Evolutionary conservation across 495 filamentous ascomycete species (phyloP).

Genomic region (Penicillium desertorum): DNA sequence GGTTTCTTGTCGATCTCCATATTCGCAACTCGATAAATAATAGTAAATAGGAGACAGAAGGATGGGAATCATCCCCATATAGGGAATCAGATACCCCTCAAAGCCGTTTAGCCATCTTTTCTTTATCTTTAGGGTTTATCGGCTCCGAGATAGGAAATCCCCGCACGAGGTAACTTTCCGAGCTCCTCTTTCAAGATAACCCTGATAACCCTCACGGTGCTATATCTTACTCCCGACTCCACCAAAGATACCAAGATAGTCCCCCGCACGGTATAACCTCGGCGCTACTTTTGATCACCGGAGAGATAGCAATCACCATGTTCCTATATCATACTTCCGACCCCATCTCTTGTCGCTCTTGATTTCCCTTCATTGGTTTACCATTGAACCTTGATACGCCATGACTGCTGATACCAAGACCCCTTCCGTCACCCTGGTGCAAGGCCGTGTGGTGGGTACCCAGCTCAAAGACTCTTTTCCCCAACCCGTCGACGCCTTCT

Average conservation of each 20-base stretch:
- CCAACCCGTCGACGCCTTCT: conserved; percentile 54
- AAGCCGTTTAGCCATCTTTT: background rate
- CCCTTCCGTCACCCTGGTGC: conserved; percentile 45
- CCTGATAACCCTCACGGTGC: too few relatives aligned
- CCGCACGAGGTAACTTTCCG: too few relatives aligned
- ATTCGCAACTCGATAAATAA: background rate
- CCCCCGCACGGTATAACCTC: conserved; percentile 20
- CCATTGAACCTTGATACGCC: conserved; percentile 1
- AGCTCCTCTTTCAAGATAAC: too few relatives aligned
- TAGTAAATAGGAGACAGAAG: background rate
- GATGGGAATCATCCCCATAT: background rate
- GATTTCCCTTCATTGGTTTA: background rate
- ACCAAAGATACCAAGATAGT: conserved; percentile 1
- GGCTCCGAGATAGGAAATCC: conserved; percentile 13
- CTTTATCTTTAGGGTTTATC: conserved; percentile 1
- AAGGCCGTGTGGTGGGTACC: conserved; percentile 56
- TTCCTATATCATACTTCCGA: conserved; percentile 3
- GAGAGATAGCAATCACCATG: conserved; percentile 9
- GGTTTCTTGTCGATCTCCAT: conserved; percentile 14
- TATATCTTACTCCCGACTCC: background rate
- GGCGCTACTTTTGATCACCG: conserved; percentile 22
- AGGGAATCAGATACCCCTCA: background rate
- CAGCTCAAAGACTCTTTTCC: conserved; percentile 41
- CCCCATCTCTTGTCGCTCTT: conserved; percentile 5
- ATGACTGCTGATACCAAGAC: conserved; percentile 11